phyloP scores from a whole-genome alignment of 768 basidiomycete species.

The Hortiboletus flavorubellus region DNA sequence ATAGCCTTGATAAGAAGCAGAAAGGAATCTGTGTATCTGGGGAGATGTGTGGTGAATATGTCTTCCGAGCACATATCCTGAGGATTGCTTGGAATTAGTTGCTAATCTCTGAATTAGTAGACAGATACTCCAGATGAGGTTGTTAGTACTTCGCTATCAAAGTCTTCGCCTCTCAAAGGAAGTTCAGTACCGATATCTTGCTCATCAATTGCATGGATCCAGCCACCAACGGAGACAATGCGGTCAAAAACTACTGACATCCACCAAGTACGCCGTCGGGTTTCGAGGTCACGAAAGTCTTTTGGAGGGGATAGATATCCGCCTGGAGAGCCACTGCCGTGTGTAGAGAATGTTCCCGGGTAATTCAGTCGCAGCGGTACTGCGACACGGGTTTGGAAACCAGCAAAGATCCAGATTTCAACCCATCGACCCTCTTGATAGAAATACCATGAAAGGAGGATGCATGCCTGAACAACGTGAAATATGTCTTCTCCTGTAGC shows the following conservation, averaged over 20 bases:
- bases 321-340: constrained; percentile 63
- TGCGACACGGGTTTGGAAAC: constrained; percentile 78
- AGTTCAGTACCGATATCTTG: constrained; percentile 82
- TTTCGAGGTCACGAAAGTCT: constrained; percentile 72
- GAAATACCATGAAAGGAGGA: constrained; percentile 86
- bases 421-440: constrained; percentile 90
- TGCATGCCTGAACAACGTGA: constrained; percentile 82
- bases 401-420: constrained; percentile 89
- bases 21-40: constrained; percentile 80
- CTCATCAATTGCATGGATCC: constrained; percentile 84
- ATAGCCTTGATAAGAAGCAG: constrained; percentile 76
- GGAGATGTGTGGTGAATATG: constrained; percentile 66
- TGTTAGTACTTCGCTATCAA: constrained; percentile 62
- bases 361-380: constrained; percentile 82
- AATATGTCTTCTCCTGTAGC: constrained; percentile 87
- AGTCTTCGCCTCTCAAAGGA: constrained; percentile 71
- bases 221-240: constrained; percentile 76
- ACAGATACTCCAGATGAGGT: neutral
- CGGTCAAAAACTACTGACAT: constrained; percentile 87
- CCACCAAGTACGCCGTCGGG: constrained; percentile 84
- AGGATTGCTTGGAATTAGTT: constrained; percentile 64
- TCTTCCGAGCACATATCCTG: constrained; percentile 64
- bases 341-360: constrained; percentile 76
- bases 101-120: constrained; percentile 36
- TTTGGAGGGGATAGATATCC: constrained; percentile 81